Percentiles rank a stretch among this genome's conserved stretches.
Evolutionary conservation across 768 basidiomycete species (phyloP).

Genomic region (Suillus occidentalis): DNA sequence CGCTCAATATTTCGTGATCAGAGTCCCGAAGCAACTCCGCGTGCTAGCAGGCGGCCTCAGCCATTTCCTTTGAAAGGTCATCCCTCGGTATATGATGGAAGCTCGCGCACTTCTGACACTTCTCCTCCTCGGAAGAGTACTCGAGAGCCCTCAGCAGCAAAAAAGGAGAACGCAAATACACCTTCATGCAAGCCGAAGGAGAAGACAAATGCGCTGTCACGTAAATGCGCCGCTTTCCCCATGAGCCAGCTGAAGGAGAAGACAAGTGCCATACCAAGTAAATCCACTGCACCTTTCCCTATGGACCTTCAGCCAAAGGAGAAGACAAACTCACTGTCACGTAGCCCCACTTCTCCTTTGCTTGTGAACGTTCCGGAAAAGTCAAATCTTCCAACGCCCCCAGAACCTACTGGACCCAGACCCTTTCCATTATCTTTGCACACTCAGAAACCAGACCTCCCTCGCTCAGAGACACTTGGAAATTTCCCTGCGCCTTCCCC

Average conservation of each 20-base stretch:
- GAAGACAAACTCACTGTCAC: constrained; percentile 14
- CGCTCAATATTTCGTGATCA: not conserved
- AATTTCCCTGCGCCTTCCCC: constrained; percentile 28
- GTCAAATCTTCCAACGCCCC: constrained; percentile 12
- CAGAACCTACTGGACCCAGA: not conserved
- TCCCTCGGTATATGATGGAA: not conserved
- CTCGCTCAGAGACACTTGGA: not conserved
- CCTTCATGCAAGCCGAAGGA: not conserved
- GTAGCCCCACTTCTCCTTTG: constrained; percentile 15
- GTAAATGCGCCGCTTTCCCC: not conserved
- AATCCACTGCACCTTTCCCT: not conserved
- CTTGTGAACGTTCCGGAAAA: constrained; percentile 26
- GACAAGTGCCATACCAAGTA: not conserved
- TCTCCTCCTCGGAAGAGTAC: not conserved
- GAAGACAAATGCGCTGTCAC: not conserved
- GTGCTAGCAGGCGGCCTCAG: constrained; percentile 2
- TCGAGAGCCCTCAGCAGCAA: not conserved
- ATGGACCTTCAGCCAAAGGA: not conserved
- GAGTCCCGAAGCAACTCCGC: constrained; percentile 20
- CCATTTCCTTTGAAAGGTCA: not conserved
- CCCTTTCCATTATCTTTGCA: not conserved
- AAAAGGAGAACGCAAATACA: not conserved
- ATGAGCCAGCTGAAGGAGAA: not conserved
- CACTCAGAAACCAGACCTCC: not conserved
- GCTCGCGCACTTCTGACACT: not conserved